Base-by-base conservation (phyloP, 208 protist species). In the Crithidia brevicula region DNA sequence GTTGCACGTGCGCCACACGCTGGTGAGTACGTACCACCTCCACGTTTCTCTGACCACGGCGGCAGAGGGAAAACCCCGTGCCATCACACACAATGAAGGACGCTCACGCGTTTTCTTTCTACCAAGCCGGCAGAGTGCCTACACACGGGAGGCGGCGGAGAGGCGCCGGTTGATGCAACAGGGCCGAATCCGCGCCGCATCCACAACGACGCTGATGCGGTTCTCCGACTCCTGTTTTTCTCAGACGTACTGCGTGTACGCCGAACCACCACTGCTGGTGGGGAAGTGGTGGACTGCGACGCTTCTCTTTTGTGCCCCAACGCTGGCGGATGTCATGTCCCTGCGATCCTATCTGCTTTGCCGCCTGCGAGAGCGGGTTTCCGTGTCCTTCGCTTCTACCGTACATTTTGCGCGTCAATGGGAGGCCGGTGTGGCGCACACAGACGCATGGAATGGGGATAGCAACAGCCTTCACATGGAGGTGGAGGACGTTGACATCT, bases 251-350 rank as follows among this genome's bases (percentile, higher is more conserved):
- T 53, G 76, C 18, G 40, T 62, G 10, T 77, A 79, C 49, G 57
- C 73, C 43, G 86, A 92, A 63, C 80, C 86, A 15, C 33, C 75
- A 47, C 22, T 92, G 30, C 74, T 92, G 47, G 59, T 83, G 25
- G 86, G 86, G 0, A 16, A 33, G 1, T 50, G 27, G 38, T 92
- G 86, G 86, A 85, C 78, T 6, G 34, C 43, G 0, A 89, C 82
- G 22, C 73, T 88, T 43, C 71, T 87, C 13, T 89, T 92, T 34
- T 83, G 83, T 31, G 82, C 83, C 4, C 83, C 83, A 0, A 63
- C 76, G 9, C 51, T 81, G 25, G 86, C 86, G 2, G 86, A 92
- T 49, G 68, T 89, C n/a, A 28, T 86, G 58, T 57, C 74, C 4
- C 66, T 92, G 36, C 62, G 74, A 1, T 23, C 16, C 4, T 28